phyloP scores from a whole-genome alignment of 371 early-diverging fungal species.

The Lichtheimia corymbifera region DNA sequence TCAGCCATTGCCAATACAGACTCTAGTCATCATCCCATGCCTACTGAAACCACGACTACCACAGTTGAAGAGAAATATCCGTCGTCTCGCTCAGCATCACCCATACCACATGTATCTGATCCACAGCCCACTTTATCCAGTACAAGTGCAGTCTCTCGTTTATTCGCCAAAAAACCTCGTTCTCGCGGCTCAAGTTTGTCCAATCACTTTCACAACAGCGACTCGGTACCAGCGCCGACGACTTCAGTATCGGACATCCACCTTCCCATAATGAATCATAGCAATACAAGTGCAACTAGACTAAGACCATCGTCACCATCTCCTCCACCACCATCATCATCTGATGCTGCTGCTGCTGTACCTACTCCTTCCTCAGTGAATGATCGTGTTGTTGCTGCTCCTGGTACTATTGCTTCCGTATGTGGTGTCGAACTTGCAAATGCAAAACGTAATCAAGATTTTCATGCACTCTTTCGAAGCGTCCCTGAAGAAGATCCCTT shows the following conservation, averaged over 20 bases:
- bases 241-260: too few species aligned
- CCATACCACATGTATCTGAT: slow-evolving; percentile 12
- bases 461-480: slow-evolving; percentile 65
- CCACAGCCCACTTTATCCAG: background rate
- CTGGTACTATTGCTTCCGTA: slow-evolving; percentile 22
- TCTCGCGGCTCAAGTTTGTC: slow-evolving; percentile 25
- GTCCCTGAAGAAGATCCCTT: slow-evolving; percentile 67
- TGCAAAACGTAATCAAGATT: slow-evolving; percentile 59
- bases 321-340: background rate
- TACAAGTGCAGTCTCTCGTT: slow-evolving; percentile 1
- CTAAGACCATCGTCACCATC: too few species aligned
- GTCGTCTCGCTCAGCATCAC: slow-evolving; percentile 11
- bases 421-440: slow-evolving; percentile 38
- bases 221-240: background rate
- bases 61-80: slow-evolving; percentile 7
- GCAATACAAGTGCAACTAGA: too few species aligned
- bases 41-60: slow-evolving; percentile 6
- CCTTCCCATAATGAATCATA: too few species aligned
- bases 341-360: background rate
- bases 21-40: slow-evolving; percentile 10
- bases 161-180: slow-evolving; percentile 17
- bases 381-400: slow-evolving; percentile 11
- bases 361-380: slow-evolving; percentile 7
- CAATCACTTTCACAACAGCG: slow-evolving; percentile 7
- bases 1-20: slow-evolving; percentile 6